Base-by-base conservation (phyloP, 163 green algal genomes). In the Chlorella variabilis region DNA sequence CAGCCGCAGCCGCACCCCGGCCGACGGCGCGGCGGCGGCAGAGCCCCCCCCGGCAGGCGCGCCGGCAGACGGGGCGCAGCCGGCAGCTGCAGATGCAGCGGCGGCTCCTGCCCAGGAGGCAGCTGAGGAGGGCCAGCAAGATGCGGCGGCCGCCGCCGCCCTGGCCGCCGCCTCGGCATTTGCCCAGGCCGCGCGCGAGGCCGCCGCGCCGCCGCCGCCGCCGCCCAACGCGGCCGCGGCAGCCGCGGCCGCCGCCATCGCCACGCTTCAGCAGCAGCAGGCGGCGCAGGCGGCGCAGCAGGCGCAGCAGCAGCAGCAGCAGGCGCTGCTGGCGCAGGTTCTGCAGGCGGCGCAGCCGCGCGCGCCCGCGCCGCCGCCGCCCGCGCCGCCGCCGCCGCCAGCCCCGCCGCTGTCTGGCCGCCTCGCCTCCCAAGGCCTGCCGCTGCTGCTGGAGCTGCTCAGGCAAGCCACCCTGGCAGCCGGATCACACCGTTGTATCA, bases 381-480 rank as follows among this genome's bases (percentile, higher is more conserved):
- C 25, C 27, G n/a, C 39, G 34, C 41, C 23, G 45, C 29, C 15
- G n/a, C 29, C 29, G 23, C 56, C 73, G 75, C n/a, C n/a, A n/a
- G n/a, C n/a, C n/a, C 15, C 13, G 23, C 45, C 5, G 17, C 61
- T 9, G 13, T 20, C 23, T 20, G 34, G 62, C 20, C 54, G 54
- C 20, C 76, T 71, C 21, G 63, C 42, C 8, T 49, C 76, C 45
- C 48, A 73, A 49, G 65, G 77, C 49, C 65, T 70, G 27, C 61
- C 63, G 18, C 41, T 81, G 39, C 59, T 81, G n/a, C 59, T 73
- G 59, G 59, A 81, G 41, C 49, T 62, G 59, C 75, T 81, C 3
- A 71, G 74, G 74, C 63, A 51, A 38, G 38, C 25, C n/a, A n/a
- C n/a, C n/a, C n/a, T n/a, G n/a, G n/a, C 13, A 62, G 20, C 54